These are phyloP conservation scores for Nephelium lappaceum DNA, from an alignment of 345 rosid genomes.

Conservation along the genomic window DNA sequence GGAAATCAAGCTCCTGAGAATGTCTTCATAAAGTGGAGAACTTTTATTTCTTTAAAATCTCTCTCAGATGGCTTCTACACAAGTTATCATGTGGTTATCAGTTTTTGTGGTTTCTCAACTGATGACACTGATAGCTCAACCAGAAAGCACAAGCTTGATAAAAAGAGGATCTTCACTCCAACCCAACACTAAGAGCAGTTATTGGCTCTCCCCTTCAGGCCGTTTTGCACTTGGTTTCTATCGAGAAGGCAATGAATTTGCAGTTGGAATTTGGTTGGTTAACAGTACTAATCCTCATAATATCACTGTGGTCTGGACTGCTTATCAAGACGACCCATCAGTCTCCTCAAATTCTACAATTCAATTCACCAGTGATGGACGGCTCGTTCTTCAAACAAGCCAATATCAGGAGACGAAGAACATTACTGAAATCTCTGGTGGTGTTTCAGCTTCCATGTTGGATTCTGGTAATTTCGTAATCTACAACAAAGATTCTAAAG, in stretches of 20 bases:
- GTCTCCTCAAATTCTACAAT: conserved; percentile 22
- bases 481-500: background rate
- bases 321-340: conserved; percentile 28
- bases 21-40: no score
- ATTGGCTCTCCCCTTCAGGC: conserved; percentile 36
- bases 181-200: background rate
- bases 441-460: conserved; percentile 30
- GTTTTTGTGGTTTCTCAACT: no score
- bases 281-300: background rate
- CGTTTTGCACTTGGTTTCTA: conserved; percentile 37
- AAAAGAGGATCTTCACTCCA: background rate
- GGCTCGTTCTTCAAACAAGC: conserved; percentile 19
- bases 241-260: conserved; percentile 24
- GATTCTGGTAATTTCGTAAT: conserved; percentile 35
- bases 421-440: background rate
- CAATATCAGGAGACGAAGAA: background rate
- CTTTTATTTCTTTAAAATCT: no score
- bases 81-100: no score
- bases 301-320: conserved; percentile 34
- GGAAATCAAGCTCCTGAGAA: no score
- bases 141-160: background rate
- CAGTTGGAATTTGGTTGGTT: conserved; percentile 22
- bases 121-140: background rate
- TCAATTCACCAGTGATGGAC: conserved; percentile 5
- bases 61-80: no score